A percentile compares a stretch with the other conserved stretches of the same genome.
Conservation (phyloP, 2,329 filamentous ascomycete genomes). For the Fusarium sp. region DNA sequence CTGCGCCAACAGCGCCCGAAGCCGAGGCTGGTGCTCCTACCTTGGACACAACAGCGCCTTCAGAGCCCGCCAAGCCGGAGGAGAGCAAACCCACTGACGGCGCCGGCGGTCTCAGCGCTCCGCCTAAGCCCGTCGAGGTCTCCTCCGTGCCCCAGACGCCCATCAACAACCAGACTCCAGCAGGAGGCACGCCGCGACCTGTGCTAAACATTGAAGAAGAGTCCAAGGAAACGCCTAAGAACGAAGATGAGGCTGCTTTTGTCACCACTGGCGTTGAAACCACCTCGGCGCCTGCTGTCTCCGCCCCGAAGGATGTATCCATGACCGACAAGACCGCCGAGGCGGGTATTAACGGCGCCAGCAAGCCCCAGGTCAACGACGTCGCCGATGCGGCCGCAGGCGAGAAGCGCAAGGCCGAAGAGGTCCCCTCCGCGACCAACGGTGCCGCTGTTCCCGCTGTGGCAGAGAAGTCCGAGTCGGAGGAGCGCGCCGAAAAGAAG, state of each 20-base stretch:
- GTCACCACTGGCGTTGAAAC: constrained; percentile 49
- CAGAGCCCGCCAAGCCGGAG: constrained; percentile 43
- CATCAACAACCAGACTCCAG: constrained; percentile 54
- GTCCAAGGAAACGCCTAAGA: constrained; percentile 46
- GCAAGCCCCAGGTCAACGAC: constrained; percentile 40
- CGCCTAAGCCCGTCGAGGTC: constrained; percentile 56
- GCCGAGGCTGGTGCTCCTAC: constrained; percentile 50
- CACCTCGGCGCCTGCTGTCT: constrained; percentile 39
- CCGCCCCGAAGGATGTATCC: constrained; percentile 41
- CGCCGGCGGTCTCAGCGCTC: constrained; percentile 33
- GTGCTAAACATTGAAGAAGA: constrained; percentile 55
- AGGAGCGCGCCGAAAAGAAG: constrained; percentile 59
- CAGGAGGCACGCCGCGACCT: constrained; percentile 55
- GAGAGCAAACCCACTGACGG: constrained; percentile 40
- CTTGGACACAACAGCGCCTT: constrained; percentile 44
- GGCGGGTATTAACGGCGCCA: constrained; percentile 39
- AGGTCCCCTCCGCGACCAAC: constrained; percentile 47
- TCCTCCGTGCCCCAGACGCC: constrained; percentile 57
- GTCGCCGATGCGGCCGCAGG: constrained; percentile 40
- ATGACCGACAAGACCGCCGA: constrained; percentile 34
- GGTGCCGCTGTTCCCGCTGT: constrained; percentile 17
- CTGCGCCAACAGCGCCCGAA: constrained; percentile 50
- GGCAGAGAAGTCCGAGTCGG: constrained; percentile 47
- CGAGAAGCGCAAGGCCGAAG: constrained; percentile 61
- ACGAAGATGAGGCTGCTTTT: constrained; percentile 46